These are phyloP conservation scores for Oemleria cerasiformis DNA, from an alignment of 306 rosid genomes.

Conservation along the genomic window DNA sequence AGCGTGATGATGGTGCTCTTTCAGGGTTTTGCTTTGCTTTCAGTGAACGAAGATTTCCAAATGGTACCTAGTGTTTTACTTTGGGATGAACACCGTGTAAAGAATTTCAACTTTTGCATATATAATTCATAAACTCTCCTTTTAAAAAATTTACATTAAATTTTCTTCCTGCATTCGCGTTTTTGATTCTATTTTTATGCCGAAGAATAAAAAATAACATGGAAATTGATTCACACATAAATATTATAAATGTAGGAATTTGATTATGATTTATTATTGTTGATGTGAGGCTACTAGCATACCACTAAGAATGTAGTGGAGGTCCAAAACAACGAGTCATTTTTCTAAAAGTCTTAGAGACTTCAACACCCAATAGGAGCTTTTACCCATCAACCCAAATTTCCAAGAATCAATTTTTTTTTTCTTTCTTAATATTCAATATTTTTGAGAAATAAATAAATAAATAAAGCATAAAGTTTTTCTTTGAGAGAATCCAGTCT, in stretches of 20 bases:
- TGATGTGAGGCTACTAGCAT: conserved; percentile 8
- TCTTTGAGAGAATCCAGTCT: background rate
- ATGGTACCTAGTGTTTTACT: conserved; percentile 1
- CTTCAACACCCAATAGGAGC: background rate
- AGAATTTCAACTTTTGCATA: conserved; percentile 13
- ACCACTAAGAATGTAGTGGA: conserved; percentile 17
- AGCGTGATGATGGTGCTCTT: conserved; percentile 13
- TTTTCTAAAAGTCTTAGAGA: conserved; percentile 3
- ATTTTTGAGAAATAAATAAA: background rate
- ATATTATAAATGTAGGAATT: background rate
- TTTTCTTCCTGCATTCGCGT: background rate
- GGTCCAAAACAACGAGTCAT: conserved; percentile 4
- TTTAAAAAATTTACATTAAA: background rate
- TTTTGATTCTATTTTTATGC: too few relatives aligned
- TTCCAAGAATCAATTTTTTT: conserved; percentile 3
- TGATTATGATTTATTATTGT: background rate
- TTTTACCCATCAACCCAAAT: conserved; percentile 11
- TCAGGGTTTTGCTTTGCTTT: background rate
- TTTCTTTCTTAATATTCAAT: background rate
- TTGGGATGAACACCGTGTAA: conserved; percentile 6
- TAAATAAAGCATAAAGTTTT: background rate
- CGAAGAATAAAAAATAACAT: too few relatives aligned
- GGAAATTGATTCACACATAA: too few relatives aligned
- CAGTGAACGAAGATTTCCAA: conserved; percentile 4
- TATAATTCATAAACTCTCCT: background rate